These are phyloP conservation scores for Ophiostoma sp. DNA, from an alignment of 2,329 filamentous ascomycete species.

Conservation along the genomic window DNA sequence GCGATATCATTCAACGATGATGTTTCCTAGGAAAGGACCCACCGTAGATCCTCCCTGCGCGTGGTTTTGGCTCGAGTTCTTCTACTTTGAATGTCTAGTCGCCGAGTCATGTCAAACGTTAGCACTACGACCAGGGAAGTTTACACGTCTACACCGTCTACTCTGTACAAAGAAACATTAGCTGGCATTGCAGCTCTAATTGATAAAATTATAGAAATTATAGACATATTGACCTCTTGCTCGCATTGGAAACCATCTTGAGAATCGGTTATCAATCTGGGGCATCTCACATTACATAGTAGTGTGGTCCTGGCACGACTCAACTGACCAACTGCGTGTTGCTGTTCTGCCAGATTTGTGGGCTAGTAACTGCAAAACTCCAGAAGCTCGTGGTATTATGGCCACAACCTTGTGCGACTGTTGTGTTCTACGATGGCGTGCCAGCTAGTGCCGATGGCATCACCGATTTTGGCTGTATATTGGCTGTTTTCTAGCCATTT, in stretches of 20 bases:
- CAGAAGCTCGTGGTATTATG: background rate
- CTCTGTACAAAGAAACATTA: too few species aligned
- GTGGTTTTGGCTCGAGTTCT: background rate
- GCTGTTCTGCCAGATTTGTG: background rate
- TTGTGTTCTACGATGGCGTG: background rate
- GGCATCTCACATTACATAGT: background rate
- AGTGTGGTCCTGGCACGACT: background rate
- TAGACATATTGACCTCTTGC: too few species aligned
- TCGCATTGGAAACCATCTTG: too few species aligned
- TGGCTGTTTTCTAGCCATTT: background rate
- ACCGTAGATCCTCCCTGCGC: background rate
- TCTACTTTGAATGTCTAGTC: conserved; percentile 2
- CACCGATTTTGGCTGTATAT: background rate
- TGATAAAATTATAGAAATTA: too few species aligned
- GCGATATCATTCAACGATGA: background rate
- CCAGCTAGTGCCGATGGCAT: conserved; percentile 7
- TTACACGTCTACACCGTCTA: too few species aligned
- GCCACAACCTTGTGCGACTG: background rate
- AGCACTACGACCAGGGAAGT: too few species aligned
- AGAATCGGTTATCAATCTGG: background rate
- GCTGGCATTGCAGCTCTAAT: too few species aligned
- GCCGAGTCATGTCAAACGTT: background rate
- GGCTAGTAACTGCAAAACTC: background rate
- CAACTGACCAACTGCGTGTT: background rate
- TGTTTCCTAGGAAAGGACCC: background rate